Percentiles rank a stretch among this genome's conserved stretches.
phyloP scores from a whole-genome alignment of 2,329 filamentous ascomycete species.

The Neofusicoccum umdonicola region DNA sequence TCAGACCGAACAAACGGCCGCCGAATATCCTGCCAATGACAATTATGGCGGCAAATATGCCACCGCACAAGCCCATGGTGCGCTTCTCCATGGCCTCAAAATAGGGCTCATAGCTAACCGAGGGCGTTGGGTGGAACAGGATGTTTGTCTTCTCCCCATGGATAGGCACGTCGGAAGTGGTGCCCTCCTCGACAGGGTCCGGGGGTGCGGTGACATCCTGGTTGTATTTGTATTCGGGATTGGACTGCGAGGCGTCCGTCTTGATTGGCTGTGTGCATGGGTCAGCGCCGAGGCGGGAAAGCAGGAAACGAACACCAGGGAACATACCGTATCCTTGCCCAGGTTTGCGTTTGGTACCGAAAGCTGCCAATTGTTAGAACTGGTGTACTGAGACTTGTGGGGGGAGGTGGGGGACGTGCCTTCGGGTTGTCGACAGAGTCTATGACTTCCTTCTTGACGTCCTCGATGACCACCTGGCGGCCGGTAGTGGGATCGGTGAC shows the following conservation, averaged over 20 bases:
- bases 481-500: conserved; percentile 90
- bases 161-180: conserved; percentile 91
- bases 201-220: conserved; percentile 91
- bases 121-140: conserved; percentile 90
- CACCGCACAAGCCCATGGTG: conserved; percentile 67
- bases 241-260: conserved; percentile 68
- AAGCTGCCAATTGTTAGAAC: conserved; percentile 51
- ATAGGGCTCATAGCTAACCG: conserved; percentile 86
- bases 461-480: conserved; percentile 79
- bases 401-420: conserved; percentile 44
- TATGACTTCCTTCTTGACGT: conserved; percentile 69
- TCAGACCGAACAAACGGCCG: conserved; percentile 70
- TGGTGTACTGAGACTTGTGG: background rate
- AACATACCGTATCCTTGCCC: conserved; percentile 63
- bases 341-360: conserved; percentile 90
- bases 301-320: background rate
- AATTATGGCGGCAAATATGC: conserved; percentile 70
- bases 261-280: conserved; percentile 54
- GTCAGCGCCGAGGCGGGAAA: conserved; percentile 6
- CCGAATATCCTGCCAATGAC: conserved; percentile 78
- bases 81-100: conserved; percentile 72
- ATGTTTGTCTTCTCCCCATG: conserved; percentile 96
- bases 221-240: conserved; percentile 75
- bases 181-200: conserved; percentile 75
- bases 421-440: conserved; percentile 69